phyloP scores from a whole-genome alignment of 2,329 filamentous ascomycete genomes.

The Botrytis medusae region DNA sequence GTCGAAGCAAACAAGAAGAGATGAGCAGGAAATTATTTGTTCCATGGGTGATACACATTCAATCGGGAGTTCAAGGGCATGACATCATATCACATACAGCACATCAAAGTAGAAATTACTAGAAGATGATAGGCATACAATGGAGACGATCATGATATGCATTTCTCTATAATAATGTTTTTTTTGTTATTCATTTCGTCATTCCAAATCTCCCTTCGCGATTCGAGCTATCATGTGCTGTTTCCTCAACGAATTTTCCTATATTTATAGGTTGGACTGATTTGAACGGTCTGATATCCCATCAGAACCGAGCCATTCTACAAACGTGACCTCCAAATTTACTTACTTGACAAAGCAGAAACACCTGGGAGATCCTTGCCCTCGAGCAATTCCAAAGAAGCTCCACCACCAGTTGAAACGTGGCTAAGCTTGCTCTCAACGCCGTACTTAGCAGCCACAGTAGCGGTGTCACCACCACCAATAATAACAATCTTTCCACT shows the following conservation, averaged over 20 bases:
- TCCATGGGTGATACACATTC: not conserved
- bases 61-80: slow-evolving; percentile 15
- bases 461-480: slow-evolving; percentile 95
- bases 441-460: slow-evolving; percentile 94
- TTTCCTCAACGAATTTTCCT: slow-evolving; percentile 30
- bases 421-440: slow-evolving; percentile 97
- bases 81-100: slow-evolving; percentile 12
- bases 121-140: slow-evolving; percentile 5
- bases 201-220: slow-evolving; percentile 33
- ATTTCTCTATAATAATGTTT: slow-evolving; percentile 9
- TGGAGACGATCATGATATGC: slow-evolving; percentile 13
- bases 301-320: slow-evolving; percentile 32
- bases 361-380: slow-evolving; percentile 98
- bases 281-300: slow-evolving; percentile 33
- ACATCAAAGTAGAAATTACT: slow-evolving; percentile 9
- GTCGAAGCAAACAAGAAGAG: slow-evolving; percentile 74
- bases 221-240: slow-evolving; percentile 30
- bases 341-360: slow-evolving; percentile 79
- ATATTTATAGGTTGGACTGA: slow-evolving; percentile 37
- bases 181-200: slow-evolving; percentile 19
- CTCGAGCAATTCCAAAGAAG: slow-evolving; percentile 92
- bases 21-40: slow-evolving; percentile 41
- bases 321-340: slow-evolving; percentile 39
- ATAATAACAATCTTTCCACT: slow-evolving; percentile 96
- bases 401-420: slow-evolving; percentile 95